Percentiles rank a stretch among this genome's conserved stretches.
Conservation (phyloP, 164 flowering plant species). For the Annona squamosa region DNA sequence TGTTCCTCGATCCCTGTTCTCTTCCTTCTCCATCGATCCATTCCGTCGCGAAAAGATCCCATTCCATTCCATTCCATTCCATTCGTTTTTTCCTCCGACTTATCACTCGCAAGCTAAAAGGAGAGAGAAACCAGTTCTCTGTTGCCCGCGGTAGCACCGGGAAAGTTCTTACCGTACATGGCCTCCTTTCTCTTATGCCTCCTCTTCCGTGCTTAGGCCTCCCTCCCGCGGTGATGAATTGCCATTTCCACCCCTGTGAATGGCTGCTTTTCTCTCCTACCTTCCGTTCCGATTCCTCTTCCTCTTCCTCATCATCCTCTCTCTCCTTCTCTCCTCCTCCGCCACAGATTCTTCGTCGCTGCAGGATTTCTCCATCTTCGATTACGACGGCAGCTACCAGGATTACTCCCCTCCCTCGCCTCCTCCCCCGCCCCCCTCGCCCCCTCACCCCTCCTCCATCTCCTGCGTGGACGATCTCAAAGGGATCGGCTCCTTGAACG, state of each 20-base stretch:
- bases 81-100: no score
- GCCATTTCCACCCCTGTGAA: neutral
- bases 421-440: slow-evolving; percentile 59
- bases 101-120: no score
- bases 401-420: slow-evolving; percentile 46
- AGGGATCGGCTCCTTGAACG: slow-evolving; percentile 62
- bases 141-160: neutral
- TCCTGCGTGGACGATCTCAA: slow-evolving; percentile 52
- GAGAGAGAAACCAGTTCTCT: no score
- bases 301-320: slow-evolving; percentile 3
- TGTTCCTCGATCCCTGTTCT: neutral
- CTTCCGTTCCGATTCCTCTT: no score
- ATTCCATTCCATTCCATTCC: no score
- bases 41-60: neutral
- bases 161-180: no score
- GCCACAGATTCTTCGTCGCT: neutral
- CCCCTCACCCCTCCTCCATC: slow-evolving; percentile 20
- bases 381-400: slow-evolving; percentile 16
- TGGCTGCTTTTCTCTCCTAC: neutral
- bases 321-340: slow-evolving; percentile 5
- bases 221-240: neutral
- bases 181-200: neutral
- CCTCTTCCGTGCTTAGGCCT: neutral
- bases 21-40: neutral
- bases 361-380: slow-evolving; percentile 28